Percentiles rank a stretch among this genome's conserved stretches.
These are phyloP conservation scores for Penicillium concentricum DNA, from an alignment of 2,329 filamentous ascomycete species.

Conservation along the genomic window DNA sequence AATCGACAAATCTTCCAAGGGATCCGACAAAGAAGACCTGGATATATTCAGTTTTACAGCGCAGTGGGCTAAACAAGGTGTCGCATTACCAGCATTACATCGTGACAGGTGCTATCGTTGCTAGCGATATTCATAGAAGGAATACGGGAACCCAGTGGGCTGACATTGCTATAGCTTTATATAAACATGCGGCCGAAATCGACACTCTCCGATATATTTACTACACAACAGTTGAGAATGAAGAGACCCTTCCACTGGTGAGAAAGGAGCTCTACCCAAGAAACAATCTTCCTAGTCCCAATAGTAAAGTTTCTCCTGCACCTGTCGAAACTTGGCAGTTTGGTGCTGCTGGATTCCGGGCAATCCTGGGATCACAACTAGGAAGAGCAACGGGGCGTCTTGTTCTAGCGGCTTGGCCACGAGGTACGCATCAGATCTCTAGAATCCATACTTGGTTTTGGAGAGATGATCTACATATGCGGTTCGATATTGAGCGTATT, in stretches of 20 bases:
- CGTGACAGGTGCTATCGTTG: neutral
- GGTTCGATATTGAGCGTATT: slow-evolving; percentile 2
- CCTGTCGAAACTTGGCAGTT: too few relatives aligned
- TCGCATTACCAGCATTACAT: neutral
- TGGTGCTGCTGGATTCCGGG: neutral
- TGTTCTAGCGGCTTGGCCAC: neutral
- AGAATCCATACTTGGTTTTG: neutral
- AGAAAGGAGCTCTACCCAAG: neutral
- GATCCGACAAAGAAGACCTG: accelerated
- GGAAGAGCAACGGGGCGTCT: neutral
- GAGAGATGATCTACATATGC: neutral
- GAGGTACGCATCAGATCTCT: neutral
- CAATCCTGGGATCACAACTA: neutral
- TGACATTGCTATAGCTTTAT: slow-evolving; percentile 1
- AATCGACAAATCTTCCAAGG: neutral
- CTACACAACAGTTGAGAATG: neutral
- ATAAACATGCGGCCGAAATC: neutral
- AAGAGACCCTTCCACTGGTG: neutral
- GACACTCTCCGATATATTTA: neutral
- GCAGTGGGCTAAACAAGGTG: accelerated
- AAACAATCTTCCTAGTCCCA: accelerated
- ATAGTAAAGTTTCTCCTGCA: accelerated
- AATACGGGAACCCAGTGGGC: neutral
- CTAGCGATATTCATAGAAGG: neutral
- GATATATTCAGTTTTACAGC: neutral